Evolutionary conservation across 345 rosid species (phyloP).

Genomic region (Zanthoxylum bungeanum): DNA sequence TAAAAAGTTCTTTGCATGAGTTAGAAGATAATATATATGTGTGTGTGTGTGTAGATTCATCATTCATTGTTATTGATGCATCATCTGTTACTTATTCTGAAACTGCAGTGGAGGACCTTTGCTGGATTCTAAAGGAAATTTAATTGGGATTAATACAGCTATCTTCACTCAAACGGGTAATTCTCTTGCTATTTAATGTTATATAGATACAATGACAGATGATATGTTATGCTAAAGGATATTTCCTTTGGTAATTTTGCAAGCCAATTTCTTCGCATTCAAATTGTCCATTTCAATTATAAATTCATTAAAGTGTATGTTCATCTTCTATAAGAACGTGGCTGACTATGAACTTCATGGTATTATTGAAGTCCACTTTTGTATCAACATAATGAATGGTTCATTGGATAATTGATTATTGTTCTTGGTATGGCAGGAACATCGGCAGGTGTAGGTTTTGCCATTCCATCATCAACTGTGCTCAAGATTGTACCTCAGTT

Average conservation of each 20-base stretch:
- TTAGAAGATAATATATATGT: too few species aligned
- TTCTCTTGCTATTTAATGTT: not conserved
- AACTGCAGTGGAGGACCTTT: conserved; percentile 88
- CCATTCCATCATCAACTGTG: conserved; percentile 90
- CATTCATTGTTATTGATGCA: not conserved
- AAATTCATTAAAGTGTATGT: not conserved
- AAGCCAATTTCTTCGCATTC: not conserved
- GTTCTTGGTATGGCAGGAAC: conserved; percentile 52
- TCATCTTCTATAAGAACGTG: not conserved
- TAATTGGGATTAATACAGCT: conserved; percentile 92
- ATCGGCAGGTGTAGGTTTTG: conserved; percentile 97
- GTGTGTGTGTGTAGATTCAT: not conserved
- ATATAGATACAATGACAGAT: not conserved
- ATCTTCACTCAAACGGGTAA: conserved; percentile 90
- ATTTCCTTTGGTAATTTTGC: not conserved
- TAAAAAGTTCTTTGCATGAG: not conserved
- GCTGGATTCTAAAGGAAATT: conserved; percentile 82
- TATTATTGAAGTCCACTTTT: not conserved
- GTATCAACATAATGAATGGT: not conserved
- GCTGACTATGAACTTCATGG: not conserved
- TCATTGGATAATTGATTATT: not conserved
- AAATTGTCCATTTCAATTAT: not conserved
- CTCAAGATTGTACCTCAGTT: conserved; percentile 88
- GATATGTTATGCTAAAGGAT: not conserved
- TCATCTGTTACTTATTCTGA: conserved; percentile 7